Evolutionary conservation across 306 rosid species (phyloP).

Genomic region (Senna tora): DNA sequence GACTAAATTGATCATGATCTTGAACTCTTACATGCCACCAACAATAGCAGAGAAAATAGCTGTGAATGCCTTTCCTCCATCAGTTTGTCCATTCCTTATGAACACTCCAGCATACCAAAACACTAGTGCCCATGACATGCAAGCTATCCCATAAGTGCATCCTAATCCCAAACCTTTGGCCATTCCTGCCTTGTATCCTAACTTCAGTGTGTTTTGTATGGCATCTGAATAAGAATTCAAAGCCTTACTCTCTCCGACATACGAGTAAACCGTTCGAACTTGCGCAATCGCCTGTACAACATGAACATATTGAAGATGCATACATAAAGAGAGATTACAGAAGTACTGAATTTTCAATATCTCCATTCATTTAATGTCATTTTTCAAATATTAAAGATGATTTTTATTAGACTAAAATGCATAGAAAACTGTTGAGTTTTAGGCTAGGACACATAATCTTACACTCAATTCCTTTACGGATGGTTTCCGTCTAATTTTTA

Average conservation of each 20-base stretch:
- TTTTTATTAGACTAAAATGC: no score
- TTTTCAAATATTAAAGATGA: no score
- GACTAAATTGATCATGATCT: no score
- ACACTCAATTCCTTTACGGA: no score
- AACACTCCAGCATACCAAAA: slow-evolving; percentile 99
- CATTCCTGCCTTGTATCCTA: slow-evolving; percentile 98
- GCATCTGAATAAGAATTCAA: slow-evolving; percentile 94
- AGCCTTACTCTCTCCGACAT: slow-evolving; percentile 96
- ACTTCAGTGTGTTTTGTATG: slow-evolving; percentile 91
- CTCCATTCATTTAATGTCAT: no score
- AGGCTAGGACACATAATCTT: no score
- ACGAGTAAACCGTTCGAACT: slow-evolving; percentile 94
- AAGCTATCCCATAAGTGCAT: slow-evolving; percentile 98
- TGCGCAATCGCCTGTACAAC: slow-evolving; percentile 80
- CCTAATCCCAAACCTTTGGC: slow-evolving; percentile 97
- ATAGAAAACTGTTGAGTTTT: no score
- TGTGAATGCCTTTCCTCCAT: slow-evolving; percentile 97
- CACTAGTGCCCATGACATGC: slow-evolving; percentile 99
- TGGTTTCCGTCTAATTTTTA: no score
- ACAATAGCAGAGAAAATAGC: slow-evolving; percentile 98
- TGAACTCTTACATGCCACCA: slow-evolving; percentile 88
- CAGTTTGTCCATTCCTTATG: slow-evolving; percentile 90
- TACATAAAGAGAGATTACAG: no score
- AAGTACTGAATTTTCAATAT: no score
- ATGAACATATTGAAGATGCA: no score